Evolutionary conservation across 2,329 filamentous ascomycete genomes (phyloP), one percentile per base, ranked within the genome.

Genomic region (Trichothecium sympodiale): DNA sequence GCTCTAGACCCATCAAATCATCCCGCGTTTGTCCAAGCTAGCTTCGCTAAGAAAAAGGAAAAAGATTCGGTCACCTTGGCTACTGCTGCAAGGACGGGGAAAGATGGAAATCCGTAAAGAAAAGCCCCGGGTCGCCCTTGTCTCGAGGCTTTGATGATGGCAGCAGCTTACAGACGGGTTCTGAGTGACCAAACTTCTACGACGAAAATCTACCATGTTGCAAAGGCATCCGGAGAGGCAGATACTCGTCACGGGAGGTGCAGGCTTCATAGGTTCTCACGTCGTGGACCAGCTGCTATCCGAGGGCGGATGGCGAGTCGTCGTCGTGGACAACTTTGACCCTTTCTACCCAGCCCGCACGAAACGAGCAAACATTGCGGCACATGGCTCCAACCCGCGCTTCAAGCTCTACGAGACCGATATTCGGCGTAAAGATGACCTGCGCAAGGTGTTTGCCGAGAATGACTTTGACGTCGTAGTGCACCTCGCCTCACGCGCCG

Each of bases 191-290:
- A n/a, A n/a, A n/a, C n/a, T n/a, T n/a, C n/a, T n/a, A n/a, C n/a
- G n/a, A n/a, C n/a, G n/a, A n/a, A n/a, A n/a, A n/a, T n/a, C n/a
- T n/a, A 25, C 20, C 10, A 25, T 25, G 20, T 10, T 25, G 20
- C 20, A 25, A 25, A 25, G 10, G 20, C 20, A 25, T 31, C 35
- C 15, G 17, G 14, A 29, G 12, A 25, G 61, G 18, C 14, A 44
- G n/a, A 42, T 49, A 14, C 41, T 49, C 3, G 38, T 49, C 38
- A 49, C 47, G 6, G 44, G 46, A 20, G 47, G 47, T 25, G 47
- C 47, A 4, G 47, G 47, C 28, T 49, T 49, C 42, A 49, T 48
- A 29, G 46, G 47, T 9, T 49, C 46, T 3, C 37, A 49, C 31
- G 34, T 49, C 4, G 46, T 49, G n/a, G 45, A 47, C 4, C 20